Conservation (phyloP, 257 asterid species). For the Plantago ovata region DNA sequence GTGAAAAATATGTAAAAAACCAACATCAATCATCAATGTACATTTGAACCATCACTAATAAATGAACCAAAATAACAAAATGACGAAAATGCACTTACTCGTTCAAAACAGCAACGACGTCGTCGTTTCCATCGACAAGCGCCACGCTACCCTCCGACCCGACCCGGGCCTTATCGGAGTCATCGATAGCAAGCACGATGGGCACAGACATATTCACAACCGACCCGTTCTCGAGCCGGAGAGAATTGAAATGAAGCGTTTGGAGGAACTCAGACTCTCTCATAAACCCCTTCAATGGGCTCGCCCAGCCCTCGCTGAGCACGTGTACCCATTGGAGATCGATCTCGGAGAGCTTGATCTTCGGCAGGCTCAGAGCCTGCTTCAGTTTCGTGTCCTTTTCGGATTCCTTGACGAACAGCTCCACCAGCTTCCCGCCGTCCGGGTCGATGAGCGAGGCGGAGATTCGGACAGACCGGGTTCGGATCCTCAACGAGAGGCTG, state of each 20-base stretch:
- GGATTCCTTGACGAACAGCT: slow-evolving; percentile 52
- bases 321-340: slow-evolving; percentile 98
- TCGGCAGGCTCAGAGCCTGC: slow-evolving; percentile 53
- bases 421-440: slow-evolving; percentile 80
- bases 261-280: slow-evolving; percentile 98
- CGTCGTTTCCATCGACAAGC: slow-evolving; percentile 50
- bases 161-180: slow-evolving; percentile 52
- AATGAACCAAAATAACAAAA: background rate
- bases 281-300: slow-evolving; percentile 94
- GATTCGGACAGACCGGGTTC: slow-evolving; percentile 32
- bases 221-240: slow-evolving; percentile 67
- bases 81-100: slow-evolving; percentile 45
- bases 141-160: slow-evolving; percentile 59
- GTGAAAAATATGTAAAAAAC: too few relatives aligned
- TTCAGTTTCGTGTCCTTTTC: slow-evolving; percentile 40
- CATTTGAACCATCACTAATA: background rate
- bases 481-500: slow-evolving; percentile 23
- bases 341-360: slow-evolving; percentile 54
- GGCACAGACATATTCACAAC: slow-evolving; percentile 93
- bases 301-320: slow-evolving; percentile 98
- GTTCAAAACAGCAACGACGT: slow-evolving; percentile 57
- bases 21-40: too few relatives aligned
- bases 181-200: slow-evolving; percentile 86
- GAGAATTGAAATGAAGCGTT: slow-evolving; percentile 91
- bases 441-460: slow-evolving; percentile 70